These are phyloP conservation scores for Silene latifolia DNA, from an alignment of 148 eudicot species.

Conservation along the genomic window DNA sequence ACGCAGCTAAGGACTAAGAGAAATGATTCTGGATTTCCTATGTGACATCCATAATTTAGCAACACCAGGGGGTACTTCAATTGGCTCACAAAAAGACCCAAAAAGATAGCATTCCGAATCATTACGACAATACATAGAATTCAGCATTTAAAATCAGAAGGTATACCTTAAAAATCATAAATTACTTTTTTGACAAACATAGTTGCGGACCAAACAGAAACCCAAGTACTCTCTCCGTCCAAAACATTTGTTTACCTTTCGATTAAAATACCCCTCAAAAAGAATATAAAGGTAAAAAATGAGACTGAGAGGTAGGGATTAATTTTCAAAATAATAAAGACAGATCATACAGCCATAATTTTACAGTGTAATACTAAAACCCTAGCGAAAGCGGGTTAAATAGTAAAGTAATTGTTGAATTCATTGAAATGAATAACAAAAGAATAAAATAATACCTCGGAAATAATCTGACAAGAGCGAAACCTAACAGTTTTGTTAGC, in stretches of 20 bases:
- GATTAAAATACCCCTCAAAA: too few relatives aligned
- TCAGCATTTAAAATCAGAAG: background rate
- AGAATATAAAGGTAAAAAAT: too few relatives aligned
- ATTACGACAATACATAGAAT: background rate
- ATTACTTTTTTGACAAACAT: background rate
- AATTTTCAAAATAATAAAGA: background rate
- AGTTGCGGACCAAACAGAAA: background rate
- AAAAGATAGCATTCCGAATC: too few relatives aligned
- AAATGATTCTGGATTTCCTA: background rate
- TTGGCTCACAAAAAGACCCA: background rate
- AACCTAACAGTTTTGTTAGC: slow-evolving; percentile 63
- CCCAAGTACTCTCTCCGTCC: background rate
- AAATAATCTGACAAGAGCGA: slow-evolving; percentile 71
- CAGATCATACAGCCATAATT: background rate
- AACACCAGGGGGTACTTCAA: background rate
- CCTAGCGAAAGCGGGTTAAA: background rate
- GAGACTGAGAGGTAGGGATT: too few relatives aligned
- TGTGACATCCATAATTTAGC: background rate
- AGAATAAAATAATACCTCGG: slow-evolving; percentile 46
- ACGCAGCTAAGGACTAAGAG: background rate
- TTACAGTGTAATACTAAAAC: background rate
- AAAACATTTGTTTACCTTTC: too few relatives aligned
- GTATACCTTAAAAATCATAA: too few relatives aligned
- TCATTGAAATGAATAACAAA: background rate
- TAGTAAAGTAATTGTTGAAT: background rate